Conservation (phyloP, 1,284 basidiomycete genomes). For the Leucoagaricus sp. region DNA sequence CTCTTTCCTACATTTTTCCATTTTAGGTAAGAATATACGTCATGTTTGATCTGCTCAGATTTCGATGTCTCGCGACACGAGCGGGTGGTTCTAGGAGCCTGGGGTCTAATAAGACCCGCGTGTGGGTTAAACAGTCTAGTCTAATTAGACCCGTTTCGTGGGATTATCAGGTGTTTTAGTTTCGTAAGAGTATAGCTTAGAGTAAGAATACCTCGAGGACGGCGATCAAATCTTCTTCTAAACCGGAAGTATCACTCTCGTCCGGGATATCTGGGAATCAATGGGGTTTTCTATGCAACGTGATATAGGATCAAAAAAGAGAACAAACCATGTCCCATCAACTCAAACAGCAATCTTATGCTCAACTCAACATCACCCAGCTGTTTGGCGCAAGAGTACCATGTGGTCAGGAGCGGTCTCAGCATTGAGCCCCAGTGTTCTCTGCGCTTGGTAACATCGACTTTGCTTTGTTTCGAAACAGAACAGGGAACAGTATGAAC, state of each 20-base stretch:
- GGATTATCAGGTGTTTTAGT: too few species aligned
- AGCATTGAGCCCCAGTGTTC: conserved; percentile 80
- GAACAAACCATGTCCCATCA: conserved; percentile 72
- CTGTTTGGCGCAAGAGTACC: conserved; percentile 79
- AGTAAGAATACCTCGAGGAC: conserved; percentile 73
- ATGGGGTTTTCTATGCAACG: too few species aligned
- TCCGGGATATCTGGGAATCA: conserved; percentile 31
- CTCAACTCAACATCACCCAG: conserved; percentile 76
- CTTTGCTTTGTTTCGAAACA: conserved; percentile 25
- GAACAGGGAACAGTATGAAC: conserved; percentile 48
- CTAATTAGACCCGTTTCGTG: too few species aligned
- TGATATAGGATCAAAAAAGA: neutral
- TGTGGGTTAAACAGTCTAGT: too few species aligned
- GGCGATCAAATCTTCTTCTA: conserved; percentile 68
- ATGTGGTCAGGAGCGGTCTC: conserved; percentile 68
- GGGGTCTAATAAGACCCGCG: too few species aligned
- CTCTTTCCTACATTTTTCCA: too few species aligned
- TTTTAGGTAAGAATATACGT: too few species aligned
- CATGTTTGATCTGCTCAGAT: too few species aligned
- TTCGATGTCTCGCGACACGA: too few species aligned
- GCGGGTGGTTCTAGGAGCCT: too few species aligned
- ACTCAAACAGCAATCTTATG: conserved; percentile 75
- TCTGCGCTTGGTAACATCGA: too few species aligned
- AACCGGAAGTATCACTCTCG: conserved; percentile 45
- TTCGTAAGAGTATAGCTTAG: too few species aligned